phyloP scores from a whole-genome alignment of 768 basidiomycete genomes.

The Tulasnella sp. region DNA sequence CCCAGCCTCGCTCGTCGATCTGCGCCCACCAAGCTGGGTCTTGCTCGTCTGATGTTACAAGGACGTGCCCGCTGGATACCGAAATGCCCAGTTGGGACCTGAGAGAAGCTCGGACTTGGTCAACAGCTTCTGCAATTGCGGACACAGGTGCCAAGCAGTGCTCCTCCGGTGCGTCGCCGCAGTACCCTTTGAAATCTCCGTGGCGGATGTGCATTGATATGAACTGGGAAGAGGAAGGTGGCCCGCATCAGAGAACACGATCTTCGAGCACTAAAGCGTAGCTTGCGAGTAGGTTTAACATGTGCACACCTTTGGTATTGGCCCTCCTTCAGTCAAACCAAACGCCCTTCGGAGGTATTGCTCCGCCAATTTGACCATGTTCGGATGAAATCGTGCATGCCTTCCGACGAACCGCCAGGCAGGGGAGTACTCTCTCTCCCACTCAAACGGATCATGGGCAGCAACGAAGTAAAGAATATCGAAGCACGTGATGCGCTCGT shows the following conservation, averaged over 20 bases:
- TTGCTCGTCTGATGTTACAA: conserved; percentile 26
- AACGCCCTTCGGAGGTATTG: conserved; percentile 22
- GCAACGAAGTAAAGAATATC: conserved; percentile 24
- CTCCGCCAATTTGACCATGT: conserved; percentile 15
- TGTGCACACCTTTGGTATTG: conserved; percentile 13
- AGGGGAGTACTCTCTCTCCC: conserved; percentile 24
- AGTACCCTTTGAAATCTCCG: conserved; percentile 19
- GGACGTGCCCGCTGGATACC: not conserved
- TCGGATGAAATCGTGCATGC: conserved; percentile 12
- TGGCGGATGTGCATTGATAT: conserved; percentile 20
- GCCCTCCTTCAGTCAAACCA: not conserved
- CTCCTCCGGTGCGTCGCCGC: not conserved
- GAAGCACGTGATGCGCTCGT: conserved; percentile 28
- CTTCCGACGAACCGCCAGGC: conserved; percentile 27
- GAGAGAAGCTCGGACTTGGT: not conserved
- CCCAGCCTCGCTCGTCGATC: conserved; percentile 22
- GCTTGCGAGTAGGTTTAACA: not conserved
- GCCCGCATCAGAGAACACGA: not conserved
- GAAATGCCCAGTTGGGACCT: not conserved
- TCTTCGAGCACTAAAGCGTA: too few species aligned
- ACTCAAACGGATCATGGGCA: not conserved
- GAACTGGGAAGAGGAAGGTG: conserved; percentile 2
- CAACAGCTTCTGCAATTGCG: not conserved
- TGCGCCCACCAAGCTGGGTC: conserved; percentile 26
- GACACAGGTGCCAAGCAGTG: conserved; percentile 8